Conservation (phyloP, 1,284 basidiomycete species). For the Cystobasidium slooffiae region DNA sequence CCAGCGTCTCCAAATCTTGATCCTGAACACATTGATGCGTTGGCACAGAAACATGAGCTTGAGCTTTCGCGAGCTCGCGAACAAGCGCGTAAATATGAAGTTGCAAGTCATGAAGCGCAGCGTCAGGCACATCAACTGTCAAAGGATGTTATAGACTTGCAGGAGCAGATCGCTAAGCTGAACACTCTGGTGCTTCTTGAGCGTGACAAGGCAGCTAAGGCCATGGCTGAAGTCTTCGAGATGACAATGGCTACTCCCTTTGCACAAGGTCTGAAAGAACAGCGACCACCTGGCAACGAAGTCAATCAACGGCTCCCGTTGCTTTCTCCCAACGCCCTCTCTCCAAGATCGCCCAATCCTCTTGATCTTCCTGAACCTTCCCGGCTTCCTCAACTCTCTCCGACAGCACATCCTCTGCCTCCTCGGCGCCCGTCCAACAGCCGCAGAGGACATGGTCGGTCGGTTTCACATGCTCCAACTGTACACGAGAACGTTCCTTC, state of each 20-base stretch:
- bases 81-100: conserved; percentile 48
- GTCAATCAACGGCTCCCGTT: conserved; percentile 16
- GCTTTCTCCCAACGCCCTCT: conserved; percentile 18
- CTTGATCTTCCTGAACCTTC: conserved; percentile 18
- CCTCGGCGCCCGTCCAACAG: neutral
- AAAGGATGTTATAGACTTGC: conserved; percentile 38
- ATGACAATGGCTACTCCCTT: conserved; percentile 27
- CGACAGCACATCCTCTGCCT: neutral
- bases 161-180: conserved; percentile 44
- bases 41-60: conserved; percentile 48
- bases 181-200: conserved; percentile 42
- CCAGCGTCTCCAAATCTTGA: conserved; percentile 26
- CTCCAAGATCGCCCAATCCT: neutral
- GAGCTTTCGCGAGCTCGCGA: conserved; percentile 47
- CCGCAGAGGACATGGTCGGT: conserved; percentile 17
- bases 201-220: conserved; percentile 44
- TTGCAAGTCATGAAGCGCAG: conserved; percentile 46
- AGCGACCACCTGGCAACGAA: conserved; percentile 3
- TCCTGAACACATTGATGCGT: conserved; percentile 37
- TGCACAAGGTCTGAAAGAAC: conserved; percentile 18
- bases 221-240: conserved; percentile 45
- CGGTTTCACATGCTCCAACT: conserved; percentile 27
- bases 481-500: conserved; percentile 32
- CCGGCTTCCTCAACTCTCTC: conserved; percentile 26
- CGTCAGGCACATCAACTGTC: conserved; percentile 31